phyloP scores from a whole-genome alignment of 1,284 basidiomycete genomes.

The Chalciporus sp. region DNA sequence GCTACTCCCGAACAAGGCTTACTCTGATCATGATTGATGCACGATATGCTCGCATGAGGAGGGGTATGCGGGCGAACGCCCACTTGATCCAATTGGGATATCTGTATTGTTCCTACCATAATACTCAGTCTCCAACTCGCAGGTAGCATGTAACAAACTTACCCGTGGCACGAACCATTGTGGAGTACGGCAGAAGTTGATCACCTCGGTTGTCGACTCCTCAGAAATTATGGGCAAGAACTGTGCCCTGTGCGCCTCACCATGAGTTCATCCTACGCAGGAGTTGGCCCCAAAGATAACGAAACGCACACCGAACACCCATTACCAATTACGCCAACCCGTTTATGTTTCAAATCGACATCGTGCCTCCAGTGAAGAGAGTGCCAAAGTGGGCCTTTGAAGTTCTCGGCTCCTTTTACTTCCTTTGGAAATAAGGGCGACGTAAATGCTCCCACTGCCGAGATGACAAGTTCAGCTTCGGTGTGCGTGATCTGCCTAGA shows the following conservation, averaged over 20 bases:
- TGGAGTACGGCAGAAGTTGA: slow-evolving; percentile 56
- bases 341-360: slow-evolving; percentile 52
- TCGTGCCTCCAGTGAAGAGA: slow-evolving; percentile 60
- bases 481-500: slow-evolving; percentile 33
- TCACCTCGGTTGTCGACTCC: slow-evolving; percentile 49
- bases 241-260: slow-evolving; percentile 45
- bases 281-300: slow-evolving; percentile 11
- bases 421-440: slow-evolving; percentile 47
- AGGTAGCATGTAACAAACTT: slow-evolving; percentile 18
- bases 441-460: slow-evolving; percentile 49
- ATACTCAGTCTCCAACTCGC: background rate
- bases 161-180: slow-evolving; percentile 53
- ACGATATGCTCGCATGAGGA: slow-evolving; percentile 42
- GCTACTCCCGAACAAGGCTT: background rate
- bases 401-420: slow-evolving; percentile 46
- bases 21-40: slow-evolving; percentile 48
- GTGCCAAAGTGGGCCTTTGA: slow-evolving; percentile 56
- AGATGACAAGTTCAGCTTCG: slow-evolving; percentile 46
- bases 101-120: slow-evolving; percentile 38
- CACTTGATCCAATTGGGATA: slow-evolving; percentile 49
- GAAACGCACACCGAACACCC: slow-evolving; percentile 57
- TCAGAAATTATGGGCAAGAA: slow-evolving; percentile 52
- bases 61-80: slow-evolving; percentile 14
- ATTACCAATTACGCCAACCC: slow-evolving; percentile 64
- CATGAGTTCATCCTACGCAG: slow-evolving; percentile 13